A percentile compares a stretch with the other conserved stretches of the same genome.
phyloP scores from a whole-genome alignment of 2,329 filamentous ascomycete genomes.

The Fusarium verrucosum region DNA sequence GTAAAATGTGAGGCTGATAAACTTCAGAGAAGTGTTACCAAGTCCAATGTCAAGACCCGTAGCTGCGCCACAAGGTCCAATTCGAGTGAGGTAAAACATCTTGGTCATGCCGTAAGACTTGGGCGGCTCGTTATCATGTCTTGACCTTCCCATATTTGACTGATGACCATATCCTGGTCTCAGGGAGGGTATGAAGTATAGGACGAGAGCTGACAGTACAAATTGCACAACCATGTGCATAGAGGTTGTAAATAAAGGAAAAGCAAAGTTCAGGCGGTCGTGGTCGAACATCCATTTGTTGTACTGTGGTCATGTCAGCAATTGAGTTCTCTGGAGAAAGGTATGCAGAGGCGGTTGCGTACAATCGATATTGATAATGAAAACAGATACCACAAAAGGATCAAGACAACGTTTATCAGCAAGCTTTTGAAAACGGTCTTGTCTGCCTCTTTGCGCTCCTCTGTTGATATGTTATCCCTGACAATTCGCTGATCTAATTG shows the following conservation, averaged over 20 bases:
- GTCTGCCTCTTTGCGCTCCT: conserved; percentile 80
- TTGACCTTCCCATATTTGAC: conserved; percentile 60
- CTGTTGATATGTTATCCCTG: conserved; percentile 67
- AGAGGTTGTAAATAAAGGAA: conserved; percentile 93
- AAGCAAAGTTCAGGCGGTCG: conserved; percentile 86
- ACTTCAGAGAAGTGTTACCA: conserved; percentile 94
- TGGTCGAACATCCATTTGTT: conserved; percentile 99
- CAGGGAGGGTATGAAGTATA: conserved; percentile 84
- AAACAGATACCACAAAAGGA: conserved; percentile 88
- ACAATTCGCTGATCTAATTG: conserved; percentile 75
- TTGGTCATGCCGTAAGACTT: conserved; percentile 77
- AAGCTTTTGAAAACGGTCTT: conserved; percentile 74
- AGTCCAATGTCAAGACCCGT: conserved; percentile 96
- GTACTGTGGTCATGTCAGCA: conserved; percentile 67
- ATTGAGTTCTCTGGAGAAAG: background rate
- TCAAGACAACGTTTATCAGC: conserved; percentile 80
- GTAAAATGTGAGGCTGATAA: conserved; percentile 96
- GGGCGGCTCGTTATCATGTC: conserved; percentile 65
- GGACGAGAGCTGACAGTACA: conserved; percentile 75
- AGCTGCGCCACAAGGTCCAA: conserved; percentile 89
- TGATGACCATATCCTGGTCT: conserved; percentile 68
- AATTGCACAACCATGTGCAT: conserved; percentile 98
- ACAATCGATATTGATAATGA: conserved; percentile 92
- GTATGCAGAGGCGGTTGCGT: conserved; percentile 51
- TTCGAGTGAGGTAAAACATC: conserved; percentile 89